Conservation (phyloP, 495 filamentous ascomycete genomes). For the Talaromyces wortmannii region DNA sequence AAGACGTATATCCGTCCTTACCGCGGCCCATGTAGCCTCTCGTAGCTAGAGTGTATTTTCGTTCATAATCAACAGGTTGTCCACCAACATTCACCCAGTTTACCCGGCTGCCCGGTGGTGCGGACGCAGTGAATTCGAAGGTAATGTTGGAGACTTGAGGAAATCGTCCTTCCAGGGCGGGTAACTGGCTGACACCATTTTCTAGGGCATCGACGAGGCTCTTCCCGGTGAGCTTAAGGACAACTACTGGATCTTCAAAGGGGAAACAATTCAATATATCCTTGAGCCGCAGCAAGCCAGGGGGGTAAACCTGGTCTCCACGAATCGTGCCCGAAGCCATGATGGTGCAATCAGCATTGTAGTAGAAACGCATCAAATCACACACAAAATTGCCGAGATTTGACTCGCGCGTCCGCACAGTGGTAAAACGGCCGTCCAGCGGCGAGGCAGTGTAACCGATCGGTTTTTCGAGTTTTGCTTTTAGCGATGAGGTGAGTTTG, state of each 20-base stretch:
- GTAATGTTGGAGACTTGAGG: slow-evolving; percentile 78
- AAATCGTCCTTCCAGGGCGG: slow-evolving; percentile 68
- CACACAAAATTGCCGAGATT: slow-evolving; percentile 88
- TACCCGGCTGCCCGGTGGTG: slow-evolving; percentile 54
- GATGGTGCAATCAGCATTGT: slow-evolving; percentile 69
- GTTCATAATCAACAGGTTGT: slow-evolving; percentile 49
- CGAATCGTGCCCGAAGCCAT: slow-evolving; percentile 88
- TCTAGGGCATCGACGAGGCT: slow-evolving; percentile 71
- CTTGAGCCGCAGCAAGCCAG: slow-evolving; percentile 65
- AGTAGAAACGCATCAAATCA: slow-evolving; percentile 82
- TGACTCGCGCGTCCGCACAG: slow-evolving; percentile 66
- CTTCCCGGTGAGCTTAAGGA: slow-evolving; percentile 59
- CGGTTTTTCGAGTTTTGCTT: slow-evolving; percentile 70
- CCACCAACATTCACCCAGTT: slow-evolving; percentile 52
- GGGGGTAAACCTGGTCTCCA: slow-evolving; percentile 82
- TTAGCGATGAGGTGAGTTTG: slow-evolving; percentile 61
- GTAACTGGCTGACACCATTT: slow-evolving; percentile 71
- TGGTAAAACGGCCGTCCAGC: slow-evolving; percentile 79
- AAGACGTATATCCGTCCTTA: slow-evolving; percentile 75
- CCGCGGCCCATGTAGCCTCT: slow-evolving; percentile 81
- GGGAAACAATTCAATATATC: slow-evolving; percentile 81
- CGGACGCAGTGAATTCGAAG: slow-evolving; percentile 58
- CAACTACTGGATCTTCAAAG: slow-evolving; percentile 85
- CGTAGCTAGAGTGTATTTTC: slow-evolving; percentile 63
- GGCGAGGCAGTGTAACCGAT: slow-evolving; percentile 74